These are phyloP conservation scores for Cladosporium sp. DNA, from an alignment of 2,329 filamentous ascomycete species.

Conservation along the genomic window DNA sequence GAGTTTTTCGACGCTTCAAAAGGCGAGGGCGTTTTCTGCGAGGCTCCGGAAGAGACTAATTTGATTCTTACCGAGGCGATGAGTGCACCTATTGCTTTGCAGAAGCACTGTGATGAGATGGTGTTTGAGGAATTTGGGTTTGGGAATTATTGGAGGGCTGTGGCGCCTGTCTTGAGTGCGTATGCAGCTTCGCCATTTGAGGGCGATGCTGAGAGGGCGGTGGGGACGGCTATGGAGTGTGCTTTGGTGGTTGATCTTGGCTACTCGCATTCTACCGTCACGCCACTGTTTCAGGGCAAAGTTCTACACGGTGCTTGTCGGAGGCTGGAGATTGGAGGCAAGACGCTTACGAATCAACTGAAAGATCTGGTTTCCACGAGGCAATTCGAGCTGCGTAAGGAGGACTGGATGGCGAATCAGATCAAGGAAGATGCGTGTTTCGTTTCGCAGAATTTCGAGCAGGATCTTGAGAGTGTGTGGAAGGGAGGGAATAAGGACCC, in stretches of 20 bases:
- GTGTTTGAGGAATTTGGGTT: conserved; percentile 98
- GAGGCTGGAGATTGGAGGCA: conserved; percentile 85
- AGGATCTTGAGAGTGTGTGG: conserved; percentile 79
- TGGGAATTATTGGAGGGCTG: conserved; percentile 72
- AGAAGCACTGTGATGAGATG: conserved; percentile 91
- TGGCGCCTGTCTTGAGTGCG: conserved; percentile 71
- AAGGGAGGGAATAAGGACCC: conserved; percentile 65
- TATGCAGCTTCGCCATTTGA: conserved; percentile 11
- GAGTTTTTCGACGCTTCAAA: conserved; percentile 63
- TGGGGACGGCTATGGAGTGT: conserved; percentile 62
- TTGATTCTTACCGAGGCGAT: conserved; percentile 81
- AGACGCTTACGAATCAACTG: conserved; percentile 87
- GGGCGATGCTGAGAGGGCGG: neutral
- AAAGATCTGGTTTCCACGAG: conserved; percentile 84
- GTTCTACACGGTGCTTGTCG: conserved; percentile 78
- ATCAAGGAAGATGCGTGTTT: conserved; percentile 91
- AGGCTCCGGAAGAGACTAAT: conserved; percentile 70
- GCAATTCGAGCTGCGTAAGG: conserved; percentile 93
- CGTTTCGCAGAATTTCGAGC: conserved; percentile 57
- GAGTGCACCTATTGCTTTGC: conserved; percentile 73
- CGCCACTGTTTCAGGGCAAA: conserved; percentile 75
- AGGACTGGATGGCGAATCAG: conserved; percentile 88
- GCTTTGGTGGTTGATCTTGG: conserved; percentile 87
- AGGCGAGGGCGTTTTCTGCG: conserved; percentile 55
- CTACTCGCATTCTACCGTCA: conserved; percentile 88